Conservation (phyloP, 2,329 filamentous ascomycete genomes). For the Trichocomaceae sp. region DNA sequence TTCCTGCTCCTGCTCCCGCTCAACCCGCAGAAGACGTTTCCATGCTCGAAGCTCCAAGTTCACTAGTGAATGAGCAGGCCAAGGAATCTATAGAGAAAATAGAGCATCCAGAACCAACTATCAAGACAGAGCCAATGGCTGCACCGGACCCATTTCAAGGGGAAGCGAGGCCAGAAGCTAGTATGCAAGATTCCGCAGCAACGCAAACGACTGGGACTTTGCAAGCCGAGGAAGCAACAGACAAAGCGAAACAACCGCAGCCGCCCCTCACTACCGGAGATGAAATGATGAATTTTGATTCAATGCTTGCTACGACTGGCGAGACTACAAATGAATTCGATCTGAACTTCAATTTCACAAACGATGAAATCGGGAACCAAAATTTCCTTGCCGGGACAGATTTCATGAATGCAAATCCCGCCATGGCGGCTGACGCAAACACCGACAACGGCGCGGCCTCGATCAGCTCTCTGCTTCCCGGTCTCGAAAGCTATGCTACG, state of each 20-base stretch:
- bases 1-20: constrained; percentile 8
- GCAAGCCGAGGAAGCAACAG: constrained; percentile 16
- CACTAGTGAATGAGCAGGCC: constrained; percentile 15
- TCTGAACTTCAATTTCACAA: constrained; percentile 36
- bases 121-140: constrained; percentile 13
- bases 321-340: constrained; percentile 31
- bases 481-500: constrained; percentile 26
- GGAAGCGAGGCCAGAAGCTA: constrained; percentile 1
- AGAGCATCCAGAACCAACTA: constrained; percentile 7
- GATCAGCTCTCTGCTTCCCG: constrained; percentile 25
- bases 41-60: constrained; percentile 23
- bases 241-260: constrained; percentile 20
- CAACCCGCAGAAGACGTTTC: constrained; percentile 22
- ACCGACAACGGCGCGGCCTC: constrained; percentile 17
- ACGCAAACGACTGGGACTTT: constrained; percentile 19
- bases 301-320: constrained; percentile 31
- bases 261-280: constrained; percentile 22
- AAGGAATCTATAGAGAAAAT: constrained; percentile 17
- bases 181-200: constrained; percentile 14
- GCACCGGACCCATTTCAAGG: neutral
- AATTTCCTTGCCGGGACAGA: constrained; percentile 32
- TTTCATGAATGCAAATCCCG: constrained; percentile 20
- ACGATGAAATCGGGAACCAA: constrained; percentile 33
- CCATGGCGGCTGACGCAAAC: constrained; percentile 9
- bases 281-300: constrained; percentile 38